Evolutionary conservation across 768 basidiomycete genomes (phyloP).

Genomic region (Flagelloscypha sp.): DNA sequence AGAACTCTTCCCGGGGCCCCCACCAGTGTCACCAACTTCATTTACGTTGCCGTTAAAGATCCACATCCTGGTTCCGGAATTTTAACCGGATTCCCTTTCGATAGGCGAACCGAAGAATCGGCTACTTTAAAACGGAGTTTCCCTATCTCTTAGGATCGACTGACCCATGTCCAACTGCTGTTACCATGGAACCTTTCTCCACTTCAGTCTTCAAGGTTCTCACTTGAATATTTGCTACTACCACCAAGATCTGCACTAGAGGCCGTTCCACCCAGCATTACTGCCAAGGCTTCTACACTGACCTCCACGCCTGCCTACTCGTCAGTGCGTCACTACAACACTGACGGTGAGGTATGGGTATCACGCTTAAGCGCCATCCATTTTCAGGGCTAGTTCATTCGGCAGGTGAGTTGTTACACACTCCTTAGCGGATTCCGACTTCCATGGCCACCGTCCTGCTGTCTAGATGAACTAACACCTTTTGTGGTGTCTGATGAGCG

Average conservation of each 20-base stretch:
- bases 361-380: constrained; percentile 84
- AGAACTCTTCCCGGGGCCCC: constrained; percentile 71
- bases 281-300: constrained; percentile 72
- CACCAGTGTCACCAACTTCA: constrained; percentile 55
- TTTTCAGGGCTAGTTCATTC: constrained; percentile 89
- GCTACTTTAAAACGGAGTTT: constrained; percentile 64
- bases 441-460: constrained; percentile 85
- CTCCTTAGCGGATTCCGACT: constrained; percentile 81
- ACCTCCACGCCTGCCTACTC: constrained; percentile 77
- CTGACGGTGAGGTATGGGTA: constrained; percentile 79
- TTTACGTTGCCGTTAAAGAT: constrained; percentile 63
- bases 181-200: constrained; percentile 84
- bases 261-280: constrained; percentile 66
- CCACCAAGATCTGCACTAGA: constrained; percentile 84
- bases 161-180: constrained; percentile 83
- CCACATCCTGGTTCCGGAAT: constrained; percentile 73
- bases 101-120: constrained; percentile 57
- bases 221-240: constrained; percentile 86
- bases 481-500: constrained; percentile 81
- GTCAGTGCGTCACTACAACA: constrained; percentile 62
- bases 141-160: constrained; percentile 77
- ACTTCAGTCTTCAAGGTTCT: constrained; percentile 84
- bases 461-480: constrained; percentile 83
- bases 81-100: constrained; percentile 75
- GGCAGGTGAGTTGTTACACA: constrained; percentile 87